Base-by-base conservation (phyloP, 208 protist species). In the Spongospora subterranea region DNA sequence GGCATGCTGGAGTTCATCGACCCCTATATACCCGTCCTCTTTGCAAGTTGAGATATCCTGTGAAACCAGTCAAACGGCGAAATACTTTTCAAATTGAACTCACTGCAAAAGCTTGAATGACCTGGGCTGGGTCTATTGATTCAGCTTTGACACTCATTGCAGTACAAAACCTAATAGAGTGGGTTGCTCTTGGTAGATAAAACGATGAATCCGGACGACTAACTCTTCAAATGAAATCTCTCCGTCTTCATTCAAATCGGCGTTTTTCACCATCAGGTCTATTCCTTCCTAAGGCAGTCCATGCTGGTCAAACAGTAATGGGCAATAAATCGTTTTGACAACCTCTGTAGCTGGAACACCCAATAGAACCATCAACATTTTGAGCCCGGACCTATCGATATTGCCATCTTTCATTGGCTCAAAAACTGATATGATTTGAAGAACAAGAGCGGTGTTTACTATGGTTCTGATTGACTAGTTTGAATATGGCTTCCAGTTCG, bases 331-430 rank as follows among this genome's bases (percentile, higher is more conserved):
- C 71, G 35, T 82, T 82, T 35, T 82, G 71, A 35, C 71, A 13
- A 82, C 71, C 71, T 82, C 71, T 20, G 6, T 82, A 6, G 40
- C 6, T 82, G 6, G 71, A 45, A 82, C 35, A 17, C 71, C 17
- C n/a, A 82, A n/a, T 40, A 82, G 6, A 20, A n/a, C 6, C 6
- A 82, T 6, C 17, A 82, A n/a, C 71, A 82, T 35, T n/a, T 82
- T 82, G 35, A 82, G 17, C 40, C 35, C 71, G 6, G 6, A 35
- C n/a, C n/a, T 82, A 43, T 82, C 71, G n/a, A 82, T 82, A n/a
- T 6, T 35, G 13, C 71, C 71, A 82, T 43, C 71, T 82, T n/a
- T n/a, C n/a, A n/a, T n/a, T n/a, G n/a, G n/a, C n/a, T n/a, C n/a
- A n/a, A n/a, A n/a, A n/a, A n/a, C n/a, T n/a, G n/a, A n/a, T n/a